These are phyloP conservation scores for Aspergillus sclerotioniger DNA, from an alignment of 495 filamentous ascomycete species.

Conservation along the genomic window DNA sequence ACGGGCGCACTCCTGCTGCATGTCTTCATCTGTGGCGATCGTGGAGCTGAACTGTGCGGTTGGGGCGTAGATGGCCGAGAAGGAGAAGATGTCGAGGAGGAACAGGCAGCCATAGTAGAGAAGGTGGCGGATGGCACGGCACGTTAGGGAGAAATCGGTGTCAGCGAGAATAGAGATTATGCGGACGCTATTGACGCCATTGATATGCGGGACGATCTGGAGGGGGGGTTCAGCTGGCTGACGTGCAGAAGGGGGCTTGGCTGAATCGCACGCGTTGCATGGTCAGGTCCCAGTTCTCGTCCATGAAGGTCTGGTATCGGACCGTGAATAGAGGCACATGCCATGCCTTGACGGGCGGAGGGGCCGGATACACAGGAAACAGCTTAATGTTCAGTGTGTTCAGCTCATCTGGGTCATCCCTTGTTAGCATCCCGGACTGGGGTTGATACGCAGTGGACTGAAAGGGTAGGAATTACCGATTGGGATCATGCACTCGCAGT, in stretches of 20 bases:
- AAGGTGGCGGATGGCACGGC: conserved; percentile 81
- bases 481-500: conserved; percentile 96
- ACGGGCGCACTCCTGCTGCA: conserved; percentile 81
- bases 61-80: conserved; percentile 83
- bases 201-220: conserved; percentile 74
- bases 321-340: conserved; percentile 91
- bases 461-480: conserved; percentile 54
- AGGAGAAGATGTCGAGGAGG: conserved; percentile 90
- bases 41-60: conserved; percentile 74
- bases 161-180: conserved; percentile 81
- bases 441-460: not conserved
- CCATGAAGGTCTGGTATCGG: conserved; percentile 68
- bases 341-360: conserved; percentile 75
- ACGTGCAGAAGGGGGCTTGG: not conserved
- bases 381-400: conserved; percentile 97
- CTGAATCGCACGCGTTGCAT: conserved; percentile 59
- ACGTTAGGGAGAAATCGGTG: conserved; percentile 77
- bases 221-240: not conserved
- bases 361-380: conserved; percentile 77
- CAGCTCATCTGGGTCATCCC: conserved; percentile 62
- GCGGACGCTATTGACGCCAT: conserved; percentile 84
- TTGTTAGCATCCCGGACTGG: conserved; percentile 13
- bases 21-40: conserved; percentile 60
- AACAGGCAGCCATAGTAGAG: conserved; percentile 87
- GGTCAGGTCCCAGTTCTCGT: conserved; percentile 89